These are phyloP conservation scores for Coemansia sp. DNA, from an alignment of 192 early-diverging fungal species.

Conservation along the genomic window DNA sequence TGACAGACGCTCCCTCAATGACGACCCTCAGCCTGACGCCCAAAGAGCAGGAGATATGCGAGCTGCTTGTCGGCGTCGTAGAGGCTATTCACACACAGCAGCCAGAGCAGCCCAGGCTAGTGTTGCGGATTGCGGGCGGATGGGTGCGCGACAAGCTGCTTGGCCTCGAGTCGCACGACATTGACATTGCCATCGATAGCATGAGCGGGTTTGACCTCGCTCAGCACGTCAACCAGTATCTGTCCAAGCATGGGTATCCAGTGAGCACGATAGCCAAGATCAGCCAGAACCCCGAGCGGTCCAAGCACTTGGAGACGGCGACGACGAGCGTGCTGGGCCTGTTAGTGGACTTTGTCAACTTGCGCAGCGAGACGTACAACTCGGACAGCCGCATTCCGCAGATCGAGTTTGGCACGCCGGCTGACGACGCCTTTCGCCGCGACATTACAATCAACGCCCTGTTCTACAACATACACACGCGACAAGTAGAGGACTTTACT, in stretches of 20 bases:
- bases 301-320: constrained; percentile 98
- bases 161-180: constrained; percentile 78
- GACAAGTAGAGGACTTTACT: constrained; percentile 84
- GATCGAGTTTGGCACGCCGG: constrained; percentile 80
- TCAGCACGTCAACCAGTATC: constrained; percentile 55
- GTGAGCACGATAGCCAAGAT: constrained; percentile 72
- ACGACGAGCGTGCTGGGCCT: constrained; percentile 77
- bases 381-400: constrained; percentile 79
- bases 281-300: constrained; percentile 87
- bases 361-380: constrained; percentile 88
- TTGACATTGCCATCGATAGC: constrained; percentile 91
- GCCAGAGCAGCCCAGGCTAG: constrained; percentile 55
- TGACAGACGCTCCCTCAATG: background rate
- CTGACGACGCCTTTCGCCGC: constrained; percentile 88
- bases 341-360: constrained; percentile 91
- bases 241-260: constrained; percentile 59
- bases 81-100: constrained; percentile 52
- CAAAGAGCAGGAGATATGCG: constrained; percentile 66
- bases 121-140: constrained; percentile 91
- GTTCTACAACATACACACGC: constrained; percentile 93
- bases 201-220: constrained; percentile 96
- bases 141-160: constrained; percentile 99
- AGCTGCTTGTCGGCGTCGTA: constrained; percentile 62
- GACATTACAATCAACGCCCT: constrained; percentile 98
- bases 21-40: constrained; percentile 58